Base-by-base conservation (phyloP, 1,284 basidiomycete species). In the Amylostereum chailletii region DNA sequence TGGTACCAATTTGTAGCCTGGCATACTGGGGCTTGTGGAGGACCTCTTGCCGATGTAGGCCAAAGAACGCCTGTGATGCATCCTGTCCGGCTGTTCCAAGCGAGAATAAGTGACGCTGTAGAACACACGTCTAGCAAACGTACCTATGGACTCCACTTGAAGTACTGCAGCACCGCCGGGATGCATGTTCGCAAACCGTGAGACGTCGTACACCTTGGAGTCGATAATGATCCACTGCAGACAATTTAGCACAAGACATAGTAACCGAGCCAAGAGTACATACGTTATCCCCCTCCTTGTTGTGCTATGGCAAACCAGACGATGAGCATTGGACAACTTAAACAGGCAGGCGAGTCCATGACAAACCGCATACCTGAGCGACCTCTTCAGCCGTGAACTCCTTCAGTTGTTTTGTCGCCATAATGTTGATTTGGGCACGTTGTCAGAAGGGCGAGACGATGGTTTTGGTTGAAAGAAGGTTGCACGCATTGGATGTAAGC, bases 11-110 rank as follows among this genome's bases (percentile, higher is more conserved):
- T 58, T 85, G 82, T n/a, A 93, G 75, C 9, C 89, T 79, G 5
- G 77, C 73, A 59, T 93, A 94, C 63, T 90, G 86, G 0, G 90
- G 86, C 51, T 84, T 83, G 34, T 80, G 71, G 9, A 97, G 77
- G 27, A 96, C 83, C 61, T 96, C 92, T 44, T 87, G 81, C 29
- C 92, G 77, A 64, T 97, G 94, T 47, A 97, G 76, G n/a, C 89
- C 85, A 57, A 89, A 97, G 77, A 97, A 97, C 0, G 77, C 77
- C 34, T 91, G 74, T 1, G 94, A 95, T 0, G 91, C 90, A 58
- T 97, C 94, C 62, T 90, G 76, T 4, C 83, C 83, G 34, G 81
- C 82, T 76, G 51, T 32, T 9, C 4, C 1, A 7, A 26, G 2
- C 40, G 38, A 43, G 32, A 40, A 42, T 38, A n/a, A 26, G 31